These are phyloP conservation scores for Madurella mycetomatis DNA, from an alignment of 2,329 filamentous ascomycete species.

Conservation along the genomic window DNA sequence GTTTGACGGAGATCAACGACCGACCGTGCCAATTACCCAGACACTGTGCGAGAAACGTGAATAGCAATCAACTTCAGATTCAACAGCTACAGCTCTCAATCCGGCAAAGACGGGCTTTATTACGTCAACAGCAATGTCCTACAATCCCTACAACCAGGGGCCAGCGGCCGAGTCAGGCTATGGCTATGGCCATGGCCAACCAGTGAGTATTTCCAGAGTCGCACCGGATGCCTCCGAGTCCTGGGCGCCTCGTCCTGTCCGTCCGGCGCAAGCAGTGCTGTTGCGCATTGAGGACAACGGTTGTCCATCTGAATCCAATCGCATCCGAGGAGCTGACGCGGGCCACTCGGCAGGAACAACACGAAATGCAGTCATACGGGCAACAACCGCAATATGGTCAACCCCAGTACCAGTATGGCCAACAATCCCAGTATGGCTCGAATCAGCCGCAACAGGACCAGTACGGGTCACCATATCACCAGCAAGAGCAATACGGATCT, in stretches of 20 bases:
- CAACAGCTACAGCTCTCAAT: constrained; percentile 1
- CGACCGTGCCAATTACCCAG: not conserved
- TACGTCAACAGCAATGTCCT: constrained; percentile 43
- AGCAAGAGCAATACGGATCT: constrained; percentile 4
- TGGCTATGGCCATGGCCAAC: constrained; percentile 40
- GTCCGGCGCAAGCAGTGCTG: not conserved
- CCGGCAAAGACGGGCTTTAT: constrained; percentile 1
- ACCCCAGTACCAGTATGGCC: constrained; percentile 8
- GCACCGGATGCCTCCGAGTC: not conserved
- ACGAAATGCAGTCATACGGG: constrained; percentile 52
- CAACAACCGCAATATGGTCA: constrained; percentile 20
- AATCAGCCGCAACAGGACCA: constrained; percentile 8
- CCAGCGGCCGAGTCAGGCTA: constrained; percentile 45
- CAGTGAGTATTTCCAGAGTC: constrained; percentile 37
- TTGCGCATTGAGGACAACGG: not conserved
- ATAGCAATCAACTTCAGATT: too few relatives aligned
- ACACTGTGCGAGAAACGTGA: too few relatives aligned
- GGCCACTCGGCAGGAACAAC: constrained; percentile 38
- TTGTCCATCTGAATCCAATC: not conserved
- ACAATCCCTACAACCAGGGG: constrained; percentile 59
- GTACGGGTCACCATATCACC: constrained; percentile 3
- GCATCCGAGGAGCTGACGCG: constrained; percentile 6
- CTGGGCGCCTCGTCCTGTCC: not conserved
- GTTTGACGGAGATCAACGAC: not conserved
- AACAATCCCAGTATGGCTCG: constrained; percentile 6